Evolutionary conservation across 768 basidiomycete species (phyloP), one percentile per base, ranked within the genome.

Genomic region (Boletus sp.): DNA sequence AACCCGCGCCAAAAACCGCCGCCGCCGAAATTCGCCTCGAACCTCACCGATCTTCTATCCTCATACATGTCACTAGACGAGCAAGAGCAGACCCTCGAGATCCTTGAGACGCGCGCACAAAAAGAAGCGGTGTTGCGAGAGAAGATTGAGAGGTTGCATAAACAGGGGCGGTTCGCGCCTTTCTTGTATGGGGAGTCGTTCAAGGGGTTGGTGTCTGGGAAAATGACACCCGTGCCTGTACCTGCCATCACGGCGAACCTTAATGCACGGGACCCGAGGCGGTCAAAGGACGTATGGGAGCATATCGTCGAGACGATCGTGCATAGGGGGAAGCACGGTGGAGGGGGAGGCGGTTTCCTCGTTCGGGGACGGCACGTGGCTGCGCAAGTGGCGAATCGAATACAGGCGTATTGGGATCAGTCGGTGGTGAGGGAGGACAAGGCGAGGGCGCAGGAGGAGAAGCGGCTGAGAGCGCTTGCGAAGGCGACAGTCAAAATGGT

Each of bases 351-450:
- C 9, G 29, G 51, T 15, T 45, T 50, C 4, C 40, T 65, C 21
- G 39, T 56, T 17, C 64, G 57, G 59, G 80, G 65, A 68, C 79
- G 56, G 69, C 76, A 70, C 66, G 74, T 58, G 65, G 85, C 77
- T n/a, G 71, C 70, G 21, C 72, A 76, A 56, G 78, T 93, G 52
- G 86, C 90, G 3, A 75, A 73, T 33, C 82, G 82, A 60, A 71
- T 98, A 17, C 80, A 83, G 58, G 78, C 71, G 21, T 87, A 95
- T 68, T 97, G 90, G 83, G 90, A 89, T 60, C 76, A 73, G 30
- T 76, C 83, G 47, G 83, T 79, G 34, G 76, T 79, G 30, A 82
- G 77, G 63, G 85, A 84, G 51, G 85, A 87, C 30, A 82, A 77
- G 65, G 79, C 78, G 17, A 75, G 70, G 53, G 69, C 70, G 19